These are phyloP conservation scores for Amorphotheca resinae DNA, from an alignment of 495 filamentous ascomycete genomes.

Conservation along the genomic window DNA sequence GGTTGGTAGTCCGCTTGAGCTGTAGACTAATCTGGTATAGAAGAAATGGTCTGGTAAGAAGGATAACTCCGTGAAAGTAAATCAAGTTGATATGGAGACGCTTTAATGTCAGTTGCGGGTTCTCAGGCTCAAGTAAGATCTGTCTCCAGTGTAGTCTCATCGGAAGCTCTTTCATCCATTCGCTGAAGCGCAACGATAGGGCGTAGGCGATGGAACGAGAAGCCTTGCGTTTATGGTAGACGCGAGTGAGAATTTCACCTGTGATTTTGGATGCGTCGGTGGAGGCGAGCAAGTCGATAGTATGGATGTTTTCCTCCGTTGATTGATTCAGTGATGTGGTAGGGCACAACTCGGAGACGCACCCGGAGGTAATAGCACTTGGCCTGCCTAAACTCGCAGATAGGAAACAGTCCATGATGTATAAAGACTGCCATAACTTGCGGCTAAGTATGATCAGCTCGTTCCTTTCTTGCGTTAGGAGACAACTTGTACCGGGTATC, in stretches of 20 bases:
- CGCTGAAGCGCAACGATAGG: conserved; percentile 42
- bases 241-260: conserved; percentile 49
- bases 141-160: conserved; percentile 33
- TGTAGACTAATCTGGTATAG: conserved; percentile 21
- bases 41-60: conserved; percentile 50
- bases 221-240: conserved; percentile 58
- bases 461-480: background rate
- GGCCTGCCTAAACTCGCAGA: conserved; percentile 47
- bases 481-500: conserved; percentile 1
- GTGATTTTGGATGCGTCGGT: conserved; percentile 47
- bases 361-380: conserved; percentile 46
- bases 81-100: conserved; percentile 52
- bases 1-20: background rate
- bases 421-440: conserved; percentile 48
- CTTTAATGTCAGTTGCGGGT: conserved; percentile 40
- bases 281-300: conserved; percentile 19
- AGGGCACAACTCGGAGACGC: conserved; percentile 39
- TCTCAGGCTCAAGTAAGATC: conserved; percentile 26
- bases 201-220: conserved; percentile 52
- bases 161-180: conserved; percentile 35
- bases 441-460: conserved; percentile 23
- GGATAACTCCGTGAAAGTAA: conserved; percentile 42
- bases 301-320: conserved; percentile 24
- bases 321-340: conserved; percentile 26
- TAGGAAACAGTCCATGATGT: conserved; percentile 48